These are phyloP conservation scores for Flaveria sonorensis DNA, from an alignment of 129 eudicot genomes.

Conservation along the genomic window DNA sequence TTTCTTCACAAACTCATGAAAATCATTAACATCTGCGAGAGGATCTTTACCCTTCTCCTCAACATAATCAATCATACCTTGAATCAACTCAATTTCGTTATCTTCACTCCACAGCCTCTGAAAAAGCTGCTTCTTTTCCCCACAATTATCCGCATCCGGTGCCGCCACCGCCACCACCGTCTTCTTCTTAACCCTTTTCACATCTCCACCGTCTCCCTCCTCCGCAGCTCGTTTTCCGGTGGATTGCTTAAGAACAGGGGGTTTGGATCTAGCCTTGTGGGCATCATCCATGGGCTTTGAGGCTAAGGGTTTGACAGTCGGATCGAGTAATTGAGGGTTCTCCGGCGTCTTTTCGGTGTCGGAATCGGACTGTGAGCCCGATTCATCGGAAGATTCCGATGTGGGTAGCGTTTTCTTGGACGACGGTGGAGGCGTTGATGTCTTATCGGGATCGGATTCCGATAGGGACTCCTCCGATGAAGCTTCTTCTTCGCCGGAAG, in stretches of 20 bases:
- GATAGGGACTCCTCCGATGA: constrained; percentile 20
- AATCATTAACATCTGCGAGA: constrained; percentile 43
- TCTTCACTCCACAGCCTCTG: constrained; percentile 83
- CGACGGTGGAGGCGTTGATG: constrained; percentile 36
- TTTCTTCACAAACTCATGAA: constrained; percentile 62
- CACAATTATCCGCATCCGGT: constrained; percentile 26
- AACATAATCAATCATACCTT: constrained; percentile 58
- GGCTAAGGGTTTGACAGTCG: constrained; percentile 38
- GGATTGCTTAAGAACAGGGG: constrained; percentile 25
- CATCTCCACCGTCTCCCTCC: constrained; percentile 27
- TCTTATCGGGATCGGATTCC: constrained; percentile 34
- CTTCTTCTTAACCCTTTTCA: constrained; percentile 45
- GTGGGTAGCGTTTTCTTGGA: constrained; percentile 16
- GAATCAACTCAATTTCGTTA: constrained; percentile 59
- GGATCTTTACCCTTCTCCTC: constrained; percentile 54
- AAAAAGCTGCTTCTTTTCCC: constrained; percentile 46
- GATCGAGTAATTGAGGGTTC: constrained; percentile 22
- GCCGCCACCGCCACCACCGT: constrained; percentile 35
- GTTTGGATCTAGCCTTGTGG: constrained; percentile 45
- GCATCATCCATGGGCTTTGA: not conserved
- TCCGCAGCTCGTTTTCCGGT: constrained; percentile 48
- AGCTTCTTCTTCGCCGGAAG: constrained; percentile 34
- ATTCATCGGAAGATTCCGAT: constrained; percentile 26
- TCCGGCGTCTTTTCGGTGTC: constrained; percentile 24
- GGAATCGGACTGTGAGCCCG: constrained; percentile 27